phyloP scores from a whole-genome alignment of 805 yeast species.

The Metschnikowia amazonensis region DNA sequence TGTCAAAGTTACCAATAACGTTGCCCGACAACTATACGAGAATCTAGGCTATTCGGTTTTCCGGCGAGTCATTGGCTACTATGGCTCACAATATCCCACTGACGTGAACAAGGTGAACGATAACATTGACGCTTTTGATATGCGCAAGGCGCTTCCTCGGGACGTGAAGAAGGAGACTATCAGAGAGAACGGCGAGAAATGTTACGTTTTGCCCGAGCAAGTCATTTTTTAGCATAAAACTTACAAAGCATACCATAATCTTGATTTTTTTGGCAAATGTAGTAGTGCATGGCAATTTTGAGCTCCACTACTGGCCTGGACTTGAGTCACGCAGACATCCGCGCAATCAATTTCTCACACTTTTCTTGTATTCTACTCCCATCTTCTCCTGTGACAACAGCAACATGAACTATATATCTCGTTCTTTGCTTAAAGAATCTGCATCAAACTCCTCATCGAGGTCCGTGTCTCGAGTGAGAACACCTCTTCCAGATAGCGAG shows the following conservation, averaged over 20 bases:
- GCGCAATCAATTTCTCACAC: neutral
- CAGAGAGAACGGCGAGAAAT: slow-evolving; percentile 57
- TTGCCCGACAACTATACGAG: slow-evolving; percentile 81
- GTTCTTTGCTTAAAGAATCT: slow-evolving; percentile 15
- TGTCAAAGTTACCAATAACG: slow-evolving; percentile 77
- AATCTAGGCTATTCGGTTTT: slow-evolving; percentile 81
- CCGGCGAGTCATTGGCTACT: slow-evolving; percentile 86
- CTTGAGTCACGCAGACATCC: neutral
- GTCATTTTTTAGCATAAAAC: slow-evolving; percentile 44
- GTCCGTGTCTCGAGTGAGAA: slow-evolving; percentile 31
- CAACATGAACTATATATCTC: slow-evolving; percentile 1
- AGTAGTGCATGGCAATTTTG: neutral
- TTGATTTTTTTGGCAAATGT: neutral
- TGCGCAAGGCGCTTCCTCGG: slow-evolving; percentile 63
- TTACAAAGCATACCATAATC: neutral
- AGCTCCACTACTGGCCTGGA: neutral
- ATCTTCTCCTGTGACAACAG: neutral
- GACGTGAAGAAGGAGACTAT: slow-evolving; percentile 53
- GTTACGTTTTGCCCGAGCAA: slow-evolving; percentile 63
- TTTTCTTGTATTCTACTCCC: neutral
- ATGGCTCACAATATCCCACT: slow-evolving; percentile 53
- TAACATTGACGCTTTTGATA: slow-evolving; percentile 81
- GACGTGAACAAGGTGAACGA: slow-evolving; percentile 53
- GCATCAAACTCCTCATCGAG: slow-evolving; percentile 30
- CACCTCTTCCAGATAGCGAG: slow-evolving; percentile 32